These are phyloP conservation scores for Oidiodendron maius DNA, from an alignment of 495 filamentous ascomycete genomes.

Conservation along the genomic window DNA sequence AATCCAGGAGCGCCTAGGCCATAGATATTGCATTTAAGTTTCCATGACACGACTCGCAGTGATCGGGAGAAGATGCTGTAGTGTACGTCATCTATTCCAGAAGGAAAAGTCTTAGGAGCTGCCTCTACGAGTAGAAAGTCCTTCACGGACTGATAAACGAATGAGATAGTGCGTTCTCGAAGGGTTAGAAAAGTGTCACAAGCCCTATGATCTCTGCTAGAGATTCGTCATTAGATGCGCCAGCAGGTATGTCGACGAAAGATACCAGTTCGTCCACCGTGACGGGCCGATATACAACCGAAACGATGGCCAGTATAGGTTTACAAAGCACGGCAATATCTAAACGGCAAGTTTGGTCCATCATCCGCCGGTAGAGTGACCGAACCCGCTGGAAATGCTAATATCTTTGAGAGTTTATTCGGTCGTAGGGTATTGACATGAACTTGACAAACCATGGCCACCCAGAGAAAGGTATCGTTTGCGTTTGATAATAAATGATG, in stretches of 20 bases:
- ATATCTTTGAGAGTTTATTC: constrained; percentile 4
- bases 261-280: constrained; percentile 7
- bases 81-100: constrained; percentile 15
- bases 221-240: background rate
- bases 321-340: constrained; percentile 22
- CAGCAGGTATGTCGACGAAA: constrained; percentile 1
- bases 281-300: constrained; percentile 14
- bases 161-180: constrained; percentile 12
- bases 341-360: constrained; percentile 24
- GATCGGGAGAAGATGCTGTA: constrained; percentile 1
- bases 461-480: constrained; percentile 10
- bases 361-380: constrained; percentile 28
- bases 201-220: constrained; percentile 2
- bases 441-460: constrained; percentile 19
- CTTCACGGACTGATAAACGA: constrained; percentile 28
- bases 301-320: constrained; percentile 15
- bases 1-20: background rate
- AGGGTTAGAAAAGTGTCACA: background rate
- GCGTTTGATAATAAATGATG: background rate
- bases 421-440: background rate
- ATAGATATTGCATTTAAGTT: constrained; percentile 1
- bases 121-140: constrained; percentile 23
- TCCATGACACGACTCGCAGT: background rate
- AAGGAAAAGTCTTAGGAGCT: constrained; percentile 21
- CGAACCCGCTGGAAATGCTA: constrained; percentile 23